phyloP scores from a whole-genome alignment of 202 grass and related monocot genomes.

The Brachypodium distachyon region DNA sequence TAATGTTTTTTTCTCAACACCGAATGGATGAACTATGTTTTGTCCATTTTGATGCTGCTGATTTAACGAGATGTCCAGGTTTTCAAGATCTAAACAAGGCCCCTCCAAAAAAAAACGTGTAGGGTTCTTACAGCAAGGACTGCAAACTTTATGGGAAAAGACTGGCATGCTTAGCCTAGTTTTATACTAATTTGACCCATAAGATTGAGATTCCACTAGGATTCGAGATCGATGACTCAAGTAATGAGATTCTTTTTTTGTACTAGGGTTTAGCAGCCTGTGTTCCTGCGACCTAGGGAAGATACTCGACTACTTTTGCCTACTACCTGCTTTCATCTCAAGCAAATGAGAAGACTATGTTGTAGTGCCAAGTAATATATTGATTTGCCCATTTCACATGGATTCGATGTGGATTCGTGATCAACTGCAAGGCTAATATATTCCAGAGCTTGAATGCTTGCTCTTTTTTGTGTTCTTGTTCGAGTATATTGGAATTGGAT shows the following conservation, averaged over 20 bases:
- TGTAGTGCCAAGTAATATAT: slow-evolving; percentile 8
- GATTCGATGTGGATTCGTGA: slow-evolving; percentile 23
- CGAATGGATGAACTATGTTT: neutral
- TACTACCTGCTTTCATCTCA: slow-evolving; percentile 9
- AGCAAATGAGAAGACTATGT: slow-evolving; percentile 8
- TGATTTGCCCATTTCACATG: slow-evolving; percentile 23
- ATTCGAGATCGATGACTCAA: slow-evolving; percentile 27
- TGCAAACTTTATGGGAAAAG: neutral
- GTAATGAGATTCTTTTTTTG: neutral
- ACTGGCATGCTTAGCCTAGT: neutral
- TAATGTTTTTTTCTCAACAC: no score
- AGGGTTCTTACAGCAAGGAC: neutral
- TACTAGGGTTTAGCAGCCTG: neutral
- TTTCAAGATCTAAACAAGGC: neutral
- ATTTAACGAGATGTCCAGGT: neutral
- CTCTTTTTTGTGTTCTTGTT: neutral
- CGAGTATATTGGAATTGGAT: neutral
- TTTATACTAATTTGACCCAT: slow-evolving; percentile 29
- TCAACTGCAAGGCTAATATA: slow-evolving; percentile 3
- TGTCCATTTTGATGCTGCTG: neutral
- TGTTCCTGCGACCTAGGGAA: slow-evolving; percentile 4
- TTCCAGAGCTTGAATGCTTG: neutral
- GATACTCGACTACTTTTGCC: slow-evolving; percentile 3
- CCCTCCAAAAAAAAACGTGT: no score
- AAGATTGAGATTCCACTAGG: slow-evolving; percentile 17